Evolutionary conservation across 345 rosid species (phyloP).

Genomic region (Noccaea caerulescens): DNA sequence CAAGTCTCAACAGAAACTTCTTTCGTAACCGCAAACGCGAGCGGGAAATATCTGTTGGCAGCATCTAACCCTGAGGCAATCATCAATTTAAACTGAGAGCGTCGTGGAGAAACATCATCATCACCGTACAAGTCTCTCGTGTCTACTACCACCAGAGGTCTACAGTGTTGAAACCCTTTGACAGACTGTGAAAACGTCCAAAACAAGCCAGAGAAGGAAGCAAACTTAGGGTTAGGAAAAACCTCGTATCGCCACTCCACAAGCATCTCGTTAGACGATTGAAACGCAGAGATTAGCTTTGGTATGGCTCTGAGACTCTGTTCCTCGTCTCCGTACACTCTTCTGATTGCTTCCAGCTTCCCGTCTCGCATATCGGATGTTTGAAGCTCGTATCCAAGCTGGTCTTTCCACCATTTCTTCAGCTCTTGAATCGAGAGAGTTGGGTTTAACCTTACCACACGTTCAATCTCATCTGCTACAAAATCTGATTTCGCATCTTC

Average conservation of each 20-base stretch:
- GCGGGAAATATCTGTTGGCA: background rate
- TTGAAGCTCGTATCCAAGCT: background rate
- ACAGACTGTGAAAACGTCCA: constrained; percentile 27
- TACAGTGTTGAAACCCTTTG: constrained; percentile 21
- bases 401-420: background rate
- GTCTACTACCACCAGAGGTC: constrained; percentile 20
- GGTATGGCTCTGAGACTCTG: background rate
- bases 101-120: too few species aligned
- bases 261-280: background rate
- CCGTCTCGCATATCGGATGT: background rate
- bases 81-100: background rate
- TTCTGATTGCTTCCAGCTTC: background rate
- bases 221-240: constrained; percentile 10
- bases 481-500: background rate
- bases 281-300: background rate
- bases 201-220: background rate
- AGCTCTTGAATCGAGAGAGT: background rate
- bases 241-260: constrained; percentile 5
- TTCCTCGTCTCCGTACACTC: constrained; percentile 4
- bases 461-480: constrained; percentile 3
- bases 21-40: constrained; percentile 22
- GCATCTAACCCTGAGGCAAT: constrained; percentile 22
- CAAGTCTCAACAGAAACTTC: background rate
- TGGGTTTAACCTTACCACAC: background rate
- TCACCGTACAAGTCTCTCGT: background rate